Evolutionary conservation across 2,329 filamentous ascomycete genomes (phyloP), one percentile per base, ranked within the genome.

Genomic region (Xylariales sp.): DNA sequence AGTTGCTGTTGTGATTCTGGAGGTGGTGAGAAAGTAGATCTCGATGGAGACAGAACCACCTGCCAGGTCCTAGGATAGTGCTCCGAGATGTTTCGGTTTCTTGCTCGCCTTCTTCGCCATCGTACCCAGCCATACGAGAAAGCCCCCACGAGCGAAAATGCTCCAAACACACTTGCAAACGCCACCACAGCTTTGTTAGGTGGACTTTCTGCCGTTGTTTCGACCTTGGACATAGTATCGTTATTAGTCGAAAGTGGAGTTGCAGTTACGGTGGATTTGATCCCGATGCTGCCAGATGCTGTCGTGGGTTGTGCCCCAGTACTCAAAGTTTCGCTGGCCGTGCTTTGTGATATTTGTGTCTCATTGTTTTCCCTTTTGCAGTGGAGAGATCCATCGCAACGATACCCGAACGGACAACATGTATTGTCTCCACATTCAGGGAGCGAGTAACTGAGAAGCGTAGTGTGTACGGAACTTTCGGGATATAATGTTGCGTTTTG

Each of bases 361-460:
- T 25, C 28, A 14, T 31, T 16, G n/a, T 31, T 16, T n/a, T 33
- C 29, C 20, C 21, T 18, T 29, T 35, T 25, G 15, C 38, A 40
- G 27, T 25, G 6, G 16, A 10, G 6, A 16, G 32, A 18, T 3
- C 4, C n/a, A 18, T 44, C 38, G 18, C 46, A 48, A 2, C 15
- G 16, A 29, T 45, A 47, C 4, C 49, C 49, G 8, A 48, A 45
- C 2, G 49, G 49, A 25, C 49, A 52, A 32, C 49, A 52, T 12
- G 11, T 30, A 16, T 21, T 20, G 5, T 30, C 15, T 8, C 38
- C 40, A 36, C 49, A 52, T 2, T 27, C 25, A 3, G 40, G 30
- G 19, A 50, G 37, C 2, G 32, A 8, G 3, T 17, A 6, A 11
- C 31, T 24, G 13, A 49, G 39, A 10, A 38, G 37, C 7, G 45